Evolutionary conservation across 2,329 filamentous ascomycete species (phyloP), one percentile per base, ranked within the genome.

Genomic region (Diplodia sapinea): DNA sequence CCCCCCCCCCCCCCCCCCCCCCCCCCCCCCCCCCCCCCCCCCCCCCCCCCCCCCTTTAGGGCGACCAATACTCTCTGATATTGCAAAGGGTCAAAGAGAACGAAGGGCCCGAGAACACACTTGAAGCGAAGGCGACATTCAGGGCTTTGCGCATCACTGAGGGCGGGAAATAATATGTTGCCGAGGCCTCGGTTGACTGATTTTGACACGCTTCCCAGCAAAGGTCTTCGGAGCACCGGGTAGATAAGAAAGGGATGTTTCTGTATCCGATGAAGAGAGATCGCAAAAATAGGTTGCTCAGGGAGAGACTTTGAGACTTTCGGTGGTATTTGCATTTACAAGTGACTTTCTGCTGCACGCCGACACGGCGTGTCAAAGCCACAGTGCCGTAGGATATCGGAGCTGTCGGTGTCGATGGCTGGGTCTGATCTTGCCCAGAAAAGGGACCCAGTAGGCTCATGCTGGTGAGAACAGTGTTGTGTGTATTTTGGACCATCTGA

Each of bases 241-340:
- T 8, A 20, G 61, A 23, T 4, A 33, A 29, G 5, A 54, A 64
- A 11, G 61, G 61, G 6, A 33, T 29, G 11, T 33, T 23, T 6
- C 9, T 52, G 31, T 64, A 64, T 12, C 61, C 61, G 3, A 64
- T 4, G 20, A 64, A 64, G 31, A 64, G 61, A 40, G 47, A 38
- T 0, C 61, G 49, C 15, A 54, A 13, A 12, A 52, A 54, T 6
- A 12, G 47, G 23, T 38, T 52, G 1, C 7, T 17, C 5, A 64
- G 31, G 3, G n/a, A 33, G 13, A 12, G 47, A 5, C n/a, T 29
- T 13, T 38, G 29, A 3, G 20, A 3, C 33, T 15, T 49, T 15
- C 17, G 15, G 61, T 64, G 61, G 49, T 49, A 64, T 40, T 26
- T 64, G 36, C 61, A 64, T 40, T 26, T 29, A 15, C 61, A 64